Evolutionary conservation across 192 early-diverging fungal genomes (phyloP).

Genomic region (Phlyctochytrium arcticum): DNA sequence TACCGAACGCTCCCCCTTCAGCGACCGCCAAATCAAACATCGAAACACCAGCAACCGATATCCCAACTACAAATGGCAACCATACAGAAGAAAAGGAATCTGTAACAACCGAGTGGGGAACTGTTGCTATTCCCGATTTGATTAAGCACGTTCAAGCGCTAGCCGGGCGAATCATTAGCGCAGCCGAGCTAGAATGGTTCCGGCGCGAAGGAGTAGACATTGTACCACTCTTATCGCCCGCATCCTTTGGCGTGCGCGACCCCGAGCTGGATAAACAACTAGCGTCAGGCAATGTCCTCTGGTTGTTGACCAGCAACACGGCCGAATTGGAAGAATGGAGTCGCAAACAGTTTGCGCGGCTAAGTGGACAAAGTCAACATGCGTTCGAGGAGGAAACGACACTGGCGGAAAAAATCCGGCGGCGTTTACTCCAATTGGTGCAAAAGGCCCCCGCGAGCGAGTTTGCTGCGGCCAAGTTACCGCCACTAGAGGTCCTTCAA

Average conservation of each 20-base stretch:
- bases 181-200: conserved; percentile 20
- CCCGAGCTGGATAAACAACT: conserved; percentile 11
- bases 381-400: conserved; percentile 9
- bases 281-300: neutral
- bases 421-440: conserved; percentile 25
- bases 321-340: conserved; percentile 5
- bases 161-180: neutral
- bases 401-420: conserved; percentile 14
- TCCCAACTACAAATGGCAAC: neutral
- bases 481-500: conserved; percentile 2
- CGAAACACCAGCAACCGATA: neutral
- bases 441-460: conserved; percentile 23
- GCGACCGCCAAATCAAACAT: neutral
- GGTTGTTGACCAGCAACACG: conserved; percentile 12
- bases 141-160: neutral
- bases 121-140: conserved; percentile 11
- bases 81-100: neutral
- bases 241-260: conserved; percentile 13
- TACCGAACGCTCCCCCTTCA: neutral
- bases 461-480: conserved; percentile 15
- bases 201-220: conserved; percentile 19
- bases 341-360: neutral
- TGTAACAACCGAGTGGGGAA: conserved; percentile 20
- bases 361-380: neutral
- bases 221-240: conserved; percentile 13